Conservation (phyloP, 2,329 filamentous ascomycete genomes). For the Colletotrichum lini region DNA sequence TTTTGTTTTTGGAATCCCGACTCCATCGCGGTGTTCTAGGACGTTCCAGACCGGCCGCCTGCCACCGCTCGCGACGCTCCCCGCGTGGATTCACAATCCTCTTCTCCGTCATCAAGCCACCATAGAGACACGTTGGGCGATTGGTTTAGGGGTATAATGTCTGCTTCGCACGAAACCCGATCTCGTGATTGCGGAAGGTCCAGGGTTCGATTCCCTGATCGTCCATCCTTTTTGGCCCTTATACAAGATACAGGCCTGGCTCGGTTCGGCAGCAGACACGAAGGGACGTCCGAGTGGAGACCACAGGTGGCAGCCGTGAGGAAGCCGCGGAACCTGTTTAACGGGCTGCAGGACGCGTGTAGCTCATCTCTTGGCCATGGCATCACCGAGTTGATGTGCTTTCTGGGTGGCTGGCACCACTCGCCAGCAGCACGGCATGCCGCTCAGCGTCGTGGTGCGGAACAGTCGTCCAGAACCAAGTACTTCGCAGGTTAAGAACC, state of each 20-base stretch:
- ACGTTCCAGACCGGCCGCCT: background rate
- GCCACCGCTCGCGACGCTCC: background rate
- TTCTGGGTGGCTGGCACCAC: background rate
- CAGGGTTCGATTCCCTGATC: conserved; percentile 26
- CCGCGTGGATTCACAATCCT: background rate
- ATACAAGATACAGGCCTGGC: no score
- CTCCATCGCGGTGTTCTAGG: background rate
- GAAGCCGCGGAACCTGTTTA: no score
- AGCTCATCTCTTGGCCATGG: conserved; percentile 4
- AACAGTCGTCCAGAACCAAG: background rate
- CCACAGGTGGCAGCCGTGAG: no score
- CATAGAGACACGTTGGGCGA: background rate
- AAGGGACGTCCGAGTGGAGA: no score
- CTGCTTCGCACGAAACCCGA: conserved; percentile 9
- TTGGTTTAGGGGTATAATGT: conserved; percentile 32
- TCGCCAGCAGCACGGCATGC: background rate
- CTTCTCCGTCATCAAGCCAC: background rate
- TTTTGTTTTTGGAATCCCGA: background rate
- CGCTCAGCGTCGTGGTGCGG: background rate
- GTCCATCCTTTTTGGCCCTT: background rate
- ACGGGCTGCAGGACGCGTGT: conserved; percentile 13
- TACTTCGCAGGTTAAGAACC: background rate
- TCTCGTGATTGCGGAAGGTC: conserved; percentile 16
- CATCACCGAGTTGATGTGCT: background rate
- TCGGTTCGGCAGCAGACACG: no score